These are phyloP conservation scores for Nothophoma quercina DNA, from an alignment of 2,329 filamentous ascomycete genomes.

Conservation along the genomic window DNA sequence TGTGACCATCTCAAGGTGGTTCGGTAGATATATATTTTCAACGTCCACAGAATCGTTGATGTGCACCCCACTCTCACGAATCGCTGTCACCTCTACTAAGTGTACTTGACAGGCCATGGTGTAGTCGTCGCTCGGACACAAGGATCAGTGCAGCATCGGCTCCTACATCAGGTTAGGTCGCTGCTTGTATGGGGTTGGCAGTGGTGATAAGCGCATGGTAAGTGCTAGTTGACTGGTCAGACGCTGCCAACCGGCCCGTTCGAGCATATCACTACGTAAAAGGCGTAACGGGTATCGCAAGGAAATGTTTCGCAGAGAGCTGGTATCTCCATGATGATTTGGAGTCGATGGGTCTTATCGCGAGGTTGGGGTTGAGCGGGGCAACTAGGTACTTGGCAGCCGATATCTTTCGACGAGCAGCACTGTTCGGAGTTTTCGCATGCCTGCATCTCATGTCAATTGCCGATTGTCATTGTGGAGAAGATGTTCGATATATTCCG, in stretches of 20 bases:
- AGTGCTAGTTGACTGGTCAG: constrained; percentile 9
- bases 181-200: not conserved
- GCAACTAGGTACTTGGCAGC: constrained; percentile 9
- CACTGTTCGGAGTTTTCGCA: not conserved
- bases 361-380: constrained; percentile 8
- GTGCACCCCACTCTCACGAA: not conserved
- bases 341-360: constrained; percentile 16
- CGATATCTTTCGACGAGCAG: not conserved
- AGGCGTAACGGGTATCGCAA: constrained; percentile 6
- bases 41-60: not conserved
- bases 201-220: constrained; percentile 12
- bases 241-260: not conserved
- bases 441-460: not conserved
- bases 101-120: not conserved
- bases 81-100: not conserved
- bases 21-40: constrained; percentile 1
- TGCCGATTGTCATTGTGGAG: constrained; percentile 1
- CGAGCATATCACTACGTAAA: constrained; percentile 19
- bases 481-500: not conserved
- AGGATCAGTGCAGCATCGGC: not conserved
- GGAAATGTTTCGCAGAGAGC: not conserved
- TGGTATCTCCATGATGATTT: constrained; percentile 7
- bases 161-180: not conserved
- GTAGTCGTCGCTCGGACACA: constrained; percentile 2
- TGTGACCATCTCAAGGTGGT: not conserved